Conservation (phyloP, 129 eudicot species). For the Smallanthus sonchifolius region DNA sequence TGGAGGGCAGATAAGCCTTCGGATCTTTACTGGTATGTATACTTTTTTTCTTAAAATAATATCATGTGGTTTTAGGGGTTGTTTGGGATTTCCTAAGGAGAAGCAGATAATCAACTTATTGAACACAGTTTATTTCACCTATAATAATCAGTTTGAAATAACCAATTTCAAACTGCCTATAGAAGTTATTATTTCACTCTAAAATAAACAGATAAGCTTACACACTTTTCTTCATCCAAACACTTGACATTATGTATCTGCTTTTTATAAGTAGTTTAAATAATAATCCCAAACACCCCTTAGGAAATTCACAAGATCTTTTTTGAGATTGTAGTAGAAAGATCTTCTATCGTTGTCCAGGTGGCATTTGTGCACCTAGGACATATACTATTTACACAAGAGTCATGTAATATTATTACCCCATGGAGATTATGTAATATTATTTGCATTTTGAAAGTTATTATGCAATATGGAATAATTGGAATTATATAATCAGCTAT, state of each 20-base stretch:
- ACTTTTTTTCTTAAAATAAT: not conserved
- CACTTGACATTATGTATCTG: not conserved
- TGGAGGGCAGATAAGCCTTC: constrained; percentile 96
- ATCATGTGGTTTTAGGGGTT: not conserved
- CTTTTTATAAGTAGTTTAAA: not conserved
- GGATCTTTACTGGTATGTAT: constrained; percentile 73
- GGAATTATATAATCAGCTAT: too few species aligned
- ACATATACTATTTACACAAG: not conserved
- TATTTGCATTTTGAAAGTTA: not conserved
- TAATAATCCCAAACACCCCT: not conserved
- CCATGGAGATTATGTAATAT: not conserved
- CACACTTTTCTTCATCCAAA: not conserved
- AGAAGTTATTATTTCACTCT: not conserved
- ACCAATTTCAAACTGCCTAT: not conserved
- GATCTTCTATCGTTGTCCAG: not conserved
- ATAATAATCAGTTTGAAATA: not conserved
- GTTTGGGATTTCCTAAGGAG: not conserved
- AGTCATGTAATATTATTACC: not conserved
- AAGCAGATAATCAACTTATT: not conserved
- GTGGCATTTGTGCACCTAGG: not conserved
- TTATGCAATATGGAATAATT: not conserved
- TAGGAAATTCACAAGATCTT: not conserved
- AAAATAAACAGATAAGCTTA: not conserved
- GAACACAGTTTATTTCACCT: not conserved
- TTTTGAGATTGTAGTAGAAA: not conserved